Evolutionary conservation across 2,329 filamentous ascomycete species (phyloP).

Genomic region (Calonectria hawksworthii): DNA sequence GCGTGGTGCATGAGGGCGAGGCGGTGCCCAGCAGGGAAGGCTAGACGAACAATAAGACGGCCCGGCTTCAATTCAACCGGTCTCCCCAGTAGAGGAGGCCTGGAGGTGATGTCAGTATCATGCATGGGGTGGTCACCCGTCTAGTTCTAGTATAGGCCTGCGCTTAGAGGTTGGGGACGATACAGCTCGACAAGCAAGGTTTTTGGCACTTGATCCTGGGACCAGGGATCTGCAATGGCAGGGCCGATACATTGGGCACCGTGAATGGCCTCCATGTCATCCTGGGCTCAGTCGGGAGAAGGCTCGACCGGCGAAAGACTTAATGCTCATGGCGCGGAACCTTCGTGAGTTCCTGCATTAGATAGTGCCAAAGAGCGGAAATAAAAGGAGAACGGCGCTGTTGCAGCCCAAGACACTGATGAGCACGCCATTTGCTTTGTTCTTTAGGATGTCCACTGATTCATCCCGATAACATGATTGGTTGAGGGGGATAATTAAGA

Average conservation of each 20-base stretch:
- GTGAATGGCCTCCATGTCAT: slow-evolving; percentile 32
- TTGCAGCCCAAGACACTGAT: slow-evolving; percentile 11
- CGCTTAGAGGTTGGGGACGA: slow-evolving; percentile 28
- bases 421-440: slow-evolving; percentile 19
- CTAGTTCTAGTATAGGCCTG: slow-evolving; percentile 23
- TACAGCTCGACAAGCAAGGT: slow-evolving; percentile 36
- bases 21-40: slow-evolving; percentile 26
- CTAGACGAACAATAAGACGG: slow-evolving; percentile 25
- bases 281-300: slow-evolving; percentile 31
- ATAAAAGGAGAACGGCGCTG: neutral
- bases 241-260: slow-evolving; percentile 39
- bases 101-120: slow-evolving; percentile 43
- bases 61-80: slow-evolving; percentile 8
- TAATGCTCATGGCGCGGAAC: slow-evolving; percentile 21
- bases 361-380: slow-evolving; percentile 12
- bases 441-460: neutral
- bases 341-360: neutral
- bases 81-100: neutral
- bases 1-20: slow-evolving; percentile 35
- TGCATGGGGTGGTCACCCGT: slow-evolving; percentile 40
- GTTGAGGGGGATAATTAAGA: slow-evolving; percentile 1
- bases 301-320: slow-evolving; percentile 29
- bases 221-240: slow-evolving; percentile 38
- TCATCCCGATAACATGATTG: slow-evolving; percentile 9
- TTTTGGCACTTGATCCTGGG: slow-evolving; percentile 36